Evolutionary conservation across 768 basidiomycete species (phyloP).

Genomic region (Boletellus ananas): DNA sequence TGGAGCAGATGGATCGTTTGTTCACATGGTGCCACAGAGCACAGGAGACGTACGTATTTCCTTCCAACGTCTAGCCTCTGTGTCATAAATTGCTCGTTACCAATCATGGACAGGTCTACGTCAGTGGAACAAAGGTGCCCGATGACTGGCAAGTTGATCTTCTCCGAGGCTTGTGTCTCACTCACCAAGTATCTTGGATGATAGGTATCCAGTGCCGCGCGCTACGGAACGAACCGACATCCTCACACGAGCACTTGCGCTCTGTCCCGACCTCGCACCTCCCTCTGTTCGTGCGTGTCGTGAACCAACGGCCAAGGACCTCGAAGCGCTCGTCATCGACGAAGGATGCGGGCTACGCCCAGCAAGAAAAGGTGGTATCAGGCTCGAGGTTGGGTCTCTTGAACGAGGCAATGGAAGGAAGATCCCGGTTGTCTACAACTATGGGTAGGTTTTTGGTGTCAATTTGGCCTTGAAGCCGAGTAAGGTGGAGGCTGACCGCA

Average conservation of each 20-base stretch:
- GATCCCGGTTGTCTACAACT: slow-evolving; percentile 58
- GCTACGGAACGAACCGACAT: slow-evolving; percentile 60
- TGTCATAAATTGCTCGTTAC: background rate
- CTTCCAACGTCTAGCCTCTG: background rate
- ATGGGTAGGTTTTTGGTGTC: slow-evolving; percentile 46
- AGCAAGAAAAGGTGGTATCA: slow-evolving; percentile 60
- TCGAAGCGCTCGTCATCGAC: slow-evolving; percentile 45
- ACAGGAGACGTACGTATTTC: slow-evolving; percentile 38
- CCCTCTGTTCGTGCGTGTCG: slow-evolving; percentile 47
- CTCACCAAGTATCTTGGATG: background rate
- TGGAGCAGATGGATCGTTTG: slow-evolving; percentile 27
- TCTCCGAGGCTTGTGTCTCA: background rate
- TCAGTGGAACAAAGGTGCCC: slow-evolving; percentile 56
- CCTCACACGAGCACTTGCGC: slow-evolving; percentile 45
- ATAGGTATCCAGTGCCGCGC: slow-evolving; percentile 62
- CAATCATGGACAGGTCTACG: slow-evolving; percentile 37
- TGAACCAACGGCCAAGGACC: slow-evolving; percentile 46
- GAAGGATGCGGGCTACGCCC: slow-evolving; percentile 66
- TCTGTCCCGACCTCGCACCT: slow-evolving; percentile 57
- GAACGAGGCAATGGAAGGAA: slow-evolving; percentile 24
- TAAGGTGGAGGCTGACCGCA: slow-evolving; percentile 1
- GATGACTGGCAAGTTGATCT: slow-evolving; percentile 54
- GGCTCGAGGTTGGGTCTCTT: slow-evolving; percentile 49
- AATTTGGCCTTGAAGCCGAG: background rate
- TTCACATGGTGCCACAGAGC: slow-evolving; percentile 36